Evolutionary conservation across 2,329 filamentous ascomycete genomes (phyloP).

Genomic region (Exutisphaerella laricina): DNA sequence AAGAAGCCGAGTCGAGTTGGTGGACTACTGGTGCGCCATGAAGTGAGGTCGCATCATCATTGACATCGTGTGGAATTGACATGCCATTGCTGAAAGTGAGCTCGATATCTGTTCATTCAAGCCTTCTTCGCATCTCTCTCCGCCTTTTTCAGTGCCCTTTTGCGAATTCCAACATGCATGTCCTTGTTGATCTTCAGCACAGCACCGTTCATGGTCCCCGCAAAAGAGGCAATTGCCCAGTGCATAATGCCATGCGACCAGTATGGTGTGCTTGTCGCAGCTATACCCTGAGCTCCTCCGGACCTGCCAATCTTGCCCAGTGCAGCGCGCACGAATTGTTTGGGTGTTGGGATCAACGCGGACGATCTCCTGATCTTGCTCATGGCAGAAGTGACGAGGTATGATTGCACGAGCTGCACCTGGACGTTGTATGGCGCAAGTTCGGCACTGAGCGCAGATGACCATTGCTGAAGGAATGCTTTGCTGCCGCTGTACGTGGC

Average conservation of each 20-base stretch:
- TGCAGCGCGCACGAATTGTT: slow-evolving; percentile 71
- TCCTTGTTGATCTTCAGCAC: slow-evolving; percentile 57
- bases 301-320: slow-evolving; percentile 74
- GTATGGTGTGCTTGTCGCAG: slow-evolving; percentile 83
- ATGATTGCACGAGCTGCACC: slow-evolving; percentile 86
- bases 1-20: too few relatives aligned
- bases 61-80: too few relatives aligned
- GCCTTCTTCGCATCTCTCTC: slow-evolving; percentile 72
- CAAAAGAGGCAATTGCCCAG: slow-evolving; percentile 63
- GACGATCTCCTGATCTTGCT: slow-evolving; percentile 83
- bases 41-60: too few relatives aligned
- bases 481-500: slow-evolving; percentile 98
- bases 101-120: too few relatives aligned
- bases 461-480: slow-evolving; percentile 97
- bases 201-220: slow-evolving; percentile 53
- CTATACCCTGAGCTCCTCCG: slow-evolving; percentile 70
- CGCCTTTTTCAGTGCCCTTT: slow-evolving; percentile 74
- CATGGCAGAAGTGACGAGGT: slow-evolving; percentile 95
- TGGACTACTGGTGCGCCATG: too few relatives aligned
- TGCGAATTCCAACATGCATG: slow-evolving; percentile 80
- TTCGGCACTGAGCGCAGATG: slow-evolving; percentile 75
- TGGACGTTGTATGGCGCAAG: slow-evolving; percentile 74
- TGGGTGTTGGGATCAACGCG: slow-evolving; percentile 71
- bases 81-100: too few relatives aligned
- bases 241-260: slow-evolving; percentile 89